Evolutionary conservation across 257 asterid species (phyloP), one percentile per base, ranked within the genome.

Genomic region (Thymus quinquecostatus): DNA sequence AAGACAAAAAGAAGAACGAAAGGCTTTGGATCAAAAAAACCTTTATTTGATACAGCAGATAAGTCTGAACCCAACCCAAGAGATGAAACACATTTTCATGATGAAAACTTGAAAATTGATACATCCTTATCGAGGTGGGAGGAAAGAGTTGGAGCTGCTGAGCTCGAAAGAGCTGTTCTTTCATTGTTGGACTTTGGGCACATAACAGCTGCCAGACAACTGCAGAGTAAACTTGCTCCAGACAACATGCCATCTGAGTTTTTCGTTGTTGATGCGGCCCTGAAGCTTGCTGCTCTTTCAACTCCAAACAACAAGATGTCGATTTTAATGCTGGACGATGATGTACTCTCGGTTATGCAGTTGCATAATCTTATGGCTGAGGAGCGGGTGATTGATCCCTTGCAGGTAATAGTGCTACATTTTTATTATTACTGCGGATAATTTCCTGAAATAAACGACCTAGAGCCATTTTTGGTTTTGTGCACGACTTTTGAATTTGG

Each of bases 141-240:
- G 85, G 99, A 95, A 84, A 83, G 96, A 80, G 95, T 93, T 78
- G 96, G 87, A 62, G 92, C 95, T 60, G 90, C 86, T 66, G 99
- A 89, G 79, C 83, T 92, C 41, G 95, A 95, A 77, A 84, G 85
- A 73, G 99, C 99, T n/a, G 91, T 95, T 80, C 96, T 95, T 75
- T 89, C 99, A 28, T 80, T 95, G 74, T 82, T 95, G 86, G 98
- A 95, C 79, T 92, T 91, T 77, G 99, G 99, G 71, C 99, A 91
- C 82, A 77, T 80, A 76, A 70, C 85, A 60, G 98, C 98, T 74
- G 96, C 99, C 75, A 80, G 89, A 75, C 99, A 95, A 82, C 89
- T 95, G 80, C 98, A 89, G 73, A 82, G 87, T 78, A 95, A 95
- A 73, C 82, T 95, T 60, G 86, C 99, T 66, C 96, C 96, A 60